Evolutionary conservation across 2,329 filamentous ascomycete species (phyloP).

Genomic region (Pezicula neosporulosa): DNA sequence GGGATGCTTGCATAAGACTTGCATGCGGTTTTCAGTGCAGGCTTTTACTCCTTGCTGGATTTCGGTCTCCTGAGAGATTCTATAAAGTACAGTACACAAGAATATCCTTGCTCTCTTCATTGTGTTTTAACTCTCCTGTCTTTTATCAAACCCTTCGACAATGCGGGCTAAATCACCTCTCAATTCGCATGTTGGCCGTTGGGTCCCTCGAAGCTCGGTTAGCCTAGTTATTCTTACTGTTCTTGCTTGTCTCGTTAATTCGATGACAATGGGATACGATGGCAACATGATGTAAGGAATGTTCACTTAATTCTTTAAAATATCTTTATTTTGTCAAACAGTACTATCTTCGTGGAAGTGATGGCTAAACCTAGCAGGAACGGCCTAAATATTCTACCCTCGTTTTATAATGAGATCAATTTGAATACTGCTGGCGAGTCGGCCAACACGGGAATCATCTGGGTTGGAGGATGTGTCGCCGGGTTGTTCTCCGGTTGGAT

Average conservation of each 20-base stretch:
- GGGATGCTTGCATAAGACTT: too few species aligned
- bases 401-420: background rate
- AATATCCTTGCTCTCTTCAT: too few species aligned
- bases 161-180: background rate
- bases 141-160: background rate
- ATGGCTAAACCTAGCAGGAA: too few species aligned
- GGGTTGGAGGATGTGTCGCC: background rate
- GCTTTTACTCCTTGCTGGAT: too few species aligned
- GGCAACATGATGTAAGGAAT: background rate
- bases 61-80: too few species aligned
- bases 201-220: background rate
- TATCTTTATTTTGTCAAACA: too few species aligned
- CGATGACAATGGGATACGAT: background rate
- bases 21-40: too few species aligned
- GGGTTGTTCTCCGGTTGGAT: background rate
- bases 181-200: background rate
- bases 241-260: background rate
- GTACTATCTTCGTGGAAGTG: too few species aligned
- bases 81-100: too few species aligned
- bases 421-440: background rate
- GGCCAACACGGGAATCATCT: background rate
- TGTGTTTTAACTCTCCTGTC: too few species aligned
- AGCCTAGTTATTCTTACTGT: background rate
- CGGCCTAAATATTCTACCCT: background rate
- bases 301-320: too few species aligned